Evolutionary conservation across 306 rosid genomes (phyloP), one percentile per base, ranked within the genome.

Genomic region (Echinosophora koreensis): DNA sequence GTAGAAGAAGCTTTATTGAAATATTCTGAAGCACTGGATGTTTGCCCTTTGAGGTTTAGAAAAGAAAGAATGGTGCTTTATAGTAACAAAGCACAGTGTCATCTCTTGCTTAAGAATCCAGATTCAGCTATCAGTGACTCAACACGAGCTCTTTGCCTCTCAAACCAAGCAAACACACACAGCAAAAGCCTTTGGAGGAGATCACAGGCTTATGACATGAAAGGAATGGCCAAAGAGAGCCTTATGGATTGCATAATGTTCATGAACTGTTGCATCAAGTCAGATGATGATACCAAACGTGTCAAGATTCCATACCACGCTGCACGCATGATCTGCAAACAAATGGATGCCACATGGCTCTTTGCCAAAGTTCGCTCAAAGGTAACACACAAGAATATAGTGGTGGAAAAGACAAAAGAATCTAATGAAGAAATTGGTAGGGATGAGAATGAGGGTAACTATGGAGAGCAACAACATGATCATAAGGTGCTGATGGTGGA

Each of bases 191-290:
- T 89, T 16, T 87, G 96, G 96, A 88, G 89, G 28, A 91, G 96
- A 66, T 87, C 96, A 13, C 93, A 85, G 42, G 96, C 93, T 39
- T 91, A 91, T 78, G 93, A 91, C 82, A 87, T 89, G 89, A 89
- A 87, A 78, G 91, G 93, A 47, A 77, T 91, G 88, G 87, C 90
- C 3, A 89, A 83, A 61, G 96, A 91, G 83, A 89, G 96, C 69
- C 75, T 91, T 73, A 78, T 89, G 91, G 96, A 91, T 56, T 85
- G 89, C 71, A 60, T 91, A 32, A 62, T 81, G 88, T 89, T 91
- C 81, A 81, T 89, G 70, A 87, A 84, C 55, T 68, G 84, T 5
- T 79, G 85, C 80, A 55, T 80, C 73, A 85, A 84, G 73, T 80
- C 82, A 2, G 42, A 11, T 44, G 42, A 50, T 34, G 14, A 56